Evolutionary conservation across 1,139 yeast species (phyloP), one percentile per base, ranked within the genome.

Genomic region (Meyerozyma sp.): DNA sequence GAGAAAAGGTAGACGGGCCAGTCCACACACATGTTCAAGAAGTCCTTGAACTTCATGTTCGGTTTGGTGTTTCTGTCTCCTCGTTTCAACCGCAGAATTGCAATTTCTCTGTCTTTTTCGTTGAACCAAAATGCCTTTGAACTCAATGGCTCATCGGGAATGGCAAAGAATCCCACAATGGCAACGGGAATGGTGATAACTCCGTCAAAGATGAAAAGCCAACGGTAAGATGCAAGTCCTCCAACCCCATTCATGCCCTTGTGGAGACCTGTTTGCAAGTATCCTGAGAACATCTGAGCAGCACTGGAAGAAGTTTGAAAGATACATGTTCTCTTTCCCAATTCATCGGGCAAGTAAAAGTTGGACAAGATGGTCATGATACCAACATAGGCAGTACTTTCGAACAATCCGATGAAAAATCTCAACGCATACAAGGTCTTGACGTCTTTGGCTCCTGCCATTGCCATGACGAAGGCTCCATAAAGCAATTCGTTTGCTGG

Each of bases 341-440:
- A 45, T 38, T 55, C 58, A 4, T 48, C 40, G 42, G 51, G 52
- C 28, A 53, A 48, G 42, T 54, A 54, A 50, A 51, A 55, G 11
- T 42, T 51, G n/a, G 50, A 55, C 40, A 52, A 45, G 32, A 49
- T 44, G 41, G 45, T 50, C 25, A 52, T 49, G 5, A 50, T 50
- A 10, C 44, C 44, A 3, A 54, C 50, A 42, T 51, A 51, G 44
- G 46, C 48, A 27, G 49, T 48, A 11, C 48, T 42, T 16, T 54
- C 56, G n/a, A 52, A 40, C 9, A 53, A 45, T 4, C 58, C 59
- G 38, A 50, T 47, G 40, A 54, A 54, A 49, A 50, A 54, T 9
- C 61, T 34, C 36, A 58, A 34, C 28, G 56, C 56, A 38, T 50
- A 53, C 9, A 56, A 41, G 34, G 53, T 58, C 42, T 55, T 53